These are phyloP conservation scores for Eucalyptus paniculata DNA, from an alignment of 345 rosid species.

Conservation along the genomic window DNA sequence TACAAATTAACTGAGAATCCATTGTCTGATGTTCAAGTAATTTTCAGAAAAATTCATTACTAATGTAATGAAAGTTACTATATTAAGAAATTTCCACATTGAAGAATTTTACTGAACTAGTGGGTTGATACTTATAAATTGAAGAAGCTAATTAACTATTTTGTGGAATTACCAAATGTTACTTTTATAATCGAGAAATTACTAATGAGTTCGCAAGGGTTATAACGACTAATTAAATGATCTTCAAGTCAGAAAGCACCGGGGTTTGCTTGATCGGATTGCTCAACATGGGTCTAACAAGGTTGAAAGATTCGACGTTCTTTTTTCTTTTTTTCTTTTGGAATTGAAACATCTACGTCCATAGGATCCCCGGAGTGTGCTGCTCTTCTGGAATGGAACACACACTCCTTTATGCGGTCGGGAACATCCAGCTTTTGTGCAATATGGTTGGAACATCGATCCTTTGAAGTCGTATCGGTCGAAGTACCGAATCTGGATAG, in stretches of 20 bases:
- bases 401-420: accelerated
- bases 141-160: not conserved
- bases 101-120: not conserved
- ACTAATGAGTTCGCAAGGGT: not conserved
- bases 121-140: not conserved
- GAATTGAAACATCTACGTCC: not conserved
- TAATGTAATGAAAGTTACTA: not conserved
- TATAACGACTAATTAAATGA: not conserved
- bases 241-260: not conserved
- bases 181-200: not conserved
- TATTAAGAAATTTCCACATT: not conserved
- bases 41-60: not conserved
- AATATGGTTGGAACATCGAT: not conserved
- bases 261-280: not conserved
- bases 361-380: not conserved
- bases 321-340: too few relatives aligned
- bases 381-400: not conserved
- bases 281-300: not conserved
- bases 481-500: not conserved
- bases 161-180: not conserved
- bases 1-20: not conserved
- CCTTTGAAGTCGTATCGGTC: not conserved
- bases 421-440: not conserved
- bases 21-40: not conserved
- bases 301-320: not conserved